A percentile compares a stretch with the other conserved stretches of the same genome.
These are phyloP conservation scores for Santalum album DNA, from an alignment of 164 flowering plant genomes.

Conservation along the genomic window DNA sequence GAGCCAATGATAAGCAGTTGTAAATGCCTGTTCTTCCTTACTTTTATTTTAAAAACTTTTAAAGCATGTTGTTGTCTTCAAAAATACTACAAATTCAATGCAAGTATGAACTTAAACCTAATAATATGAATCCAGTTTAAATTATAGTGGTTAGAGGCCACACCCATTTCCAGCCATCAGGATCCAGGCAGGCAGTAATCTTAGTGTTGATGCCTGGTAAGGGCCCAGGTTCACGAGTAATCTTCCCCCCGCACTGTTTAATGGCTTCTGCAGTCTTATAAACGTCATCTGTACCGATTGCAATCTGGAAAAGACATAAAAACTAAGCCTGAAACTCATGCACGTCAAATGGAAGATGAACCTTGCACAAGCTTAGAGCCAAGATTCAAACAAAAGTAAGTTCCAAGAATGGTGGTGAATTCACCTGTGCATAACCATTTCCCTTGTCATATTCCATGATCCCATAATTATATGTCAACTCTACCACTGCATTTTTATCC, in stretches of 20 bases:
- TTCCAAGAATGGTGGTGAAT: neutral
- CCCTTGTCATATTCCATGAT: conserved; percentile 41
- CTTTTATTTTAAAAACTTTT: too few relatives aligned
- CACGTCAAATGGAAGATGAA: neutral
- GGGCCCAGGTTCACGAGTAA: conserved; percentile 37
- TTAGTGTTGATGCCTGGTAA: conserved; percentile 37
- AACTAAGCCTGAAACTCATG: too few relatives aligned
- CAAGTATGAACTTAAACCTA: too few relatives aligned
- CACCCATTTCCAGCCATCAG: conserved; percentile 49
- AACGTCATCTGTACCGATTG: conserved; percentile 40
- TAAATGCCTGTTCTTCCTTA: too few relatives aligned
- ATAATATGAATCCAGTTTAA: neutral
- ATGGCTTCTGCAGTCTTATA: conserved; percentile 38
- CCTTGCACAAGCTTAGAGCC: neutral
- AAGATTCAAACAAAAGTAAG: too few relatives aligned
- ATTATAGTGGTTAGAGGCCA: neutral
- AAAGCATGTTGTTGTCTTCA: too few relatives aligned
- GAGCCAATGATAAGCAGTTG: too few relatives aligned
- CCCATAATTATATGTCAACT: conserved; percentile 42
- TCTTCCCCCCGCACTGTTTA: conserved; percentile 24
- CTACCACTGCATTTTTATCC: conserved; percentile 31
- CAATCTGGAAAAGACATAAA: conserved; percentile 21
- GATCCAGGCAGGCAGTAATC: conserved; percentile 39
- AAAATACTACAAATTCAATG: too few relatives aligned
- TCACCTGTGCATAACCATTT: conserved; percentile 42